Conservation (phyloP, 257 asterid species). For the Primulina huaijiensis region DNA sequence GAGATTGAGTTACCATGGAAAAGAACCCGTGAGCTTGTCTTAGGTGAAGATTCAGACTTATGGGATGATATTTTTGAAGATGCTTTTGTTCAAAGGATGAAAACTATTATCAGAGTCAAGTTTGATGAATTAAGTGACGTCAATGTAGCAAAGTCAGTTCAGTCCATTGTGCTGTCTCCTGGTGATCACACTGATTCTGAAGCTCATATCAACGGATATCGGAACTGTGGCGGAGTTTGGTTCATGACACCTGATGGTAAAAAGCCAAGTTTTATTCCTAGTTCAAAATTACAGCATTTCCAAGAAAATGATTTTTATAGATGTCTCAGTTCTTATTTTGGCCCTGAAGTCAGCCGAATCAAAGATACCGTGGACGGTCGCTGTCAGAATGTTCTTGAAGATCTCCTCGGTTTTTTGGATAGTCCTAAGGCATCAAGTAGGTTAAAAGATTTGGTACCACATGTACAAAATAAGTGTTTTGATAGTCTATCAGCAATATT, state of each 20-base stretch:
- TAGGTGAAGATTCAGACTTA: constrained; percentile 92
- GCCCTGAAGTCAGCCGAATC: constrained; percentile 85
- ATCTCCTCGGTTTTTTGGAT: constrained; percentile 81
- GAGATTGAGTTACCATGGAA: constrained; percentile 98
- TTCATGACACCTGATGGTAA: constrained; percentile 67
- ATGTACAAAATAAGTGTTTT: constrained; percentile 74
- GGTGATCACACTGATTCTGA: constrained; percentile 52
- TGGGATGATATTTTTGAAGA: constrained; percentile 97
- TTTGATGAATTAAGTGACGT: constrained; percentile 68
- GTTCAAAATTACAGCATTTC: constrained; percentile 56
- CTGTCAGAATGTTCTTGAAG: constrained; percentile 74
- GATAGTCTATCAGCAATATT: constrained; percentile 67
- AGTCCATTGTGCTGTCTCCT: constrained; percentile 45
- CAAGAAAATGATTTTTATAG: constrained; percentile 70
- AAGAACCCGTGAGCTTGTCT: constrained; percentile 85
- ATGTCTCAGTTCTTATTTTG: constrained; percentile 78
- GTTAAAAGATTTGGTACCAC: constrained; percentile 79
- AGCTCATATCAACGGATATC: constrained; percentile 52
- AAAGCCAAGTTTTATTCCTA: constrained; percentile 41
- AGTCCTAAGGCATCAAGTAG: constrained; percentile 84
- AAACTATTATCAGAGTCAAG: constrained; percentile 60
- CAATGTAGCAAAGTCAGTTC: constrained; percentile 66
- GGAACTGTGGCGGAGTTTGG: constrained; percentile 87
- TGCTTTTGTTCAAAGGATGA: constrained; percentile 94
- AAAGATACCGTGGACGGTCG: constrained; percentile 82